Evolutionary conservation across 345 rosid species (phyloP), one percentile per base, ranked within the genome.

Genomic region (Ceriops tagal): DNA sequence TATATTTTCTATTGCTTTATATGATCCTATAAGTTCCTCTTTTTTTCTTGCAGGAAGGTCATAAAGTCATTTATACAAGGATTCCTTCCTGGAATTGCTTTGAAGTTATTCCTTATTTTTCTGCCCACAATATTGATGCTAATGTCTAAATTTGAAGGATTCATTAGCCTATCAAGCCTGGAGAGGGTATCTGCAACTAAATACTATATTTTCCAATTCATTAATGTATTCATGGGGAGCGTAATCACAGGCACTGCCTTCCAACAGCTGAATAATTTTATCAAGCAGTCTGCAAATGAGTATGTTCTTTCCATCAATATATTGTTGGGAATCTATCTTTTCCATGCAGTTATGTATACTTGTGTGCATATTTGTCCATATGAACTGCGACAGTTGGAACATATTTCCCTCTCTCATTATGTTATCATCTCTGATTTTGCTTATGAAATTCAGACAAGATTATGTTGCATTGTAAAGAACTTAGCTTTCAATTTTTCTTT

Each of bases 71-170:
- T 91, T 31, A 91, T 93, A 56, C 96, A 91, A 84, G 98, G 97
- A 51, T 91, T 93, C 64, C 97, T 95, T 69, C 99, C 99, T 0
- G 99, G 99, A 69, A 92, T 95, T 31, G 97, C 93, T 30, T 71
- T 95, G 85, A 95, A 92, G 88, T 78, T 92, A 51, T 92, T 95
- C 73, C 95, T 95, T 64, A 70, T 95, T 35, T 85, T 92, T 75
- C 87, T 92, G 37, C 99, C 99, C 7, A 66, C 89, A 6, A 86
- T 95, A 67, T 77, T 95, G 65, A 95, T 95, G 97, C 20, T 88
- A 3, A 95, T 92, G 99, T 95, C 97, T 5, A 92, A 95, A 73
- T 89, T 95, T n/a, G 99, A 95, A 84, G 99, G 99, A 3, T 87
- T 86, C 69, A 78, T 86, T 18, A 88, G 96, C 71, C 60, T 66